Conservation (phyloP, 2,329 filamentous ascomycete genomes). For the Verticillium zaregamsianum region DNA sequence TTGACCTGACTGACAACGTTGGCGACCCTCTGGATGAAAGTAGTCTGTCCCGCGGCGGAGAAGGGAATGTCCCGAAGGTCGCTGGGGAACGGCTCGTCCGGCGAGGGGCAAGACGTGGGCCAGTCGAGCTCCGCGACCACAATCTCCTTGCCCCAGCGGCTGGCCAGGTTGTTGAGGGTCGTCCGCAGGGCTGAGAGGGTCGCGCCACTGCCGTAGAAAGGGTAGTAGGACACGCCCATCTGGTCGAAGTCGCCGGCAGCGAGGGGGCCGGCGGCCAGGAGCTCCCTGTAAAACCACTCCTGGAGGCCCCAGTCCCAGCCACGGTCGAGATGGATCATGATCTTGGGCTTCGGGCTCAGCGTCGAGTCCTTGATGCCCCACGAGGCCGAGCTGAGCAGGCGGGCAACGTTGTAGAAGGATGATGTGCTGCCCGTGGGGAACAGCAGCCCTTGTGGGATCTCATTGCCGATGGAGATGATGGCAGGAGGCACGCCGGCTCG, state of each 20-base stretch:
- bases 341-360: conserved; percentile 54
- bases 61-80: conserved; percentile 59
- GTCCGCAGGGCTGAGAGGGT: conserved; percentile 53
- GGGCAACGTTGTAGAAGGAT: conserved; percentile 56
- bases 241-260: conserved; percentile 58
- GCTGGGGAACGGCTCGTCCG: conserved; percentile 53
- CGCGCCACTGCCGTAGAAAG: conserved; percentile 60
- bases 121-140: conserved; percentile 70
- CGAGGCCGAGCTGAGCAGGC: conserved; percentile 59
- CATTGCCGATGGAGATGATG: conserved; percentile 70
- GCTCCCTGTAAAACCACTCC: conserved; percentile 59
- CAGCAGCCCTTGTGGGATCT: conserved; percentile 64
- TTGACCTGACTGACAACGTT: conserved; percentile 47
- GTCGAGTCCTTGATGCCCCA: conserved; percentile 61
- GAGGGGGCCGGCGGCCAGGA: conserved; percentile 48
- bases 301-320: conserved; percentile 69
- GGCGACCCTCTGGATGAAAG: conserved; percentile 58
- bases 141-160: conserved; percentile 59
- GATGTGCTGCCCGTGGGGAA: conserved; percentile 58
- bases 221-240: conserved; percentile 71
- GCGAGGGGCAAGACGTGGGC: conserved; percentile 59
- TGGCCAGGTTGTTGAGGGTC: conserved; percentile 54
- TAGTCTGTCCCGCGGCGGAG: conserved; percentile 56
- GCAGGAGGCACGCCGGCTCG: conserved; percentile 48
- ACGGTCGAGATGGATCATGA: conserved; percentile 73